Conservation (phyloP, 176 grass and related monocot species). For the Cocos nucifera region DNA sequence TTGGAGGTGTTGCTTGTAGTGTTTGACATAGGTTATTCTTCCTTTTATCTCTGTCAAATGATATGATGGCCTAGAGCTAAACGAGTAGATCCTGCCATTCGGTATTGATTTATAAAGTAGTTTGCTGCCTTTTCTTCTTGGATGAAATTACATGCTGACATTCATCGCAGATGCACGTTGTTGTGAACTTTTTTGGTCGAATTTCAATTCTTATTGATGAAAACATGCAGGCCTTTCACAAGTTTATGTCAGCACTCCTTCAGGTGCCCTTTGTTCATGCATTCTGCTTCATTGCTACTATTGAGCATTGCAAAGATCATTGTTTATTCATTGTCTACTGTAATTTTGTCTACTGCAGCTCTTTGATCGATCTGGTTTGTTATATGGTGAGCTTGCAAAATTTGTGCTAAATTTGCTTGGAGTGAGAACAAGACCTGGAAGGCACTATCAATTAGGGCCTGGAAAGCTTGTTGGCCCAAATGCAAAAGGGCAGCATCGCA, state of each 20-base stretch:
- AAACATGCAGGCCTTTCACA: constrained; percentile 23
- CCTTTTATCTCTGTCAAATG: too few relatives aligned
- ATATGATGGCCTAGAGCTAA: too few relatives aligned
- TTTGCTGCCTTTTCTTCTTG: neutral
- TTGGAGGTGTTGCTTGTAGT: too few relatives aligned
- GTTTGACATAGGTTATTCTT: too few relatives aligned
- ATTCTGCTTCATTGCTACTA: too few relatives aligned
- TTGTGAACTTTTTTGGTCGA: constrained; percentile 83
- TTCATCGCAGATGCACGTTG: constrained; percentile 62
- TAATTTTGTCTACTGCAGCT: neutral
- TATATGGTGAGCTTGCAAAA: constrained; percentile 22
- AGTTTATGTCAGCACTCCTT: constrained; percentile 24
- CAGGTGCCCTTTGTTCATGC: constrained; percentile 3
- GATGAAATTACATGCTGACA: neutral
- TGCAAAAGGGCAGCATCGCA: neutral
- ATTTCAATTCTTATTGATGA: constrained; percentile 35
- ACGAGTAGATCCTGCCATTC: too few relatives aligned
- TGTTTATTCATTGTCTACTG: too few relatives aligned
- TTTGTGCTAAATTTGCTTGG: constrained; percentile 15
- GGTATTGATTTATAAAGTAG: too few relatives aligned
- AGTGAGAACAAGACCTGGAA: neutral
- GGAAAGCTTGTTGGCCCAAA: neutral
- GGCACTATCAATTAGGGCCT: neutral
- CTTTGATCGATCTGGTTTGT: constrained; percentile 11
- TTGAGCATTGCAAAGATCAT: too few relatives aligned